These are phyloP conservation scores for Gentiana dahurica DNA, from an alignment of 257 asterid species.

Conservation along the genomic window DNA sequence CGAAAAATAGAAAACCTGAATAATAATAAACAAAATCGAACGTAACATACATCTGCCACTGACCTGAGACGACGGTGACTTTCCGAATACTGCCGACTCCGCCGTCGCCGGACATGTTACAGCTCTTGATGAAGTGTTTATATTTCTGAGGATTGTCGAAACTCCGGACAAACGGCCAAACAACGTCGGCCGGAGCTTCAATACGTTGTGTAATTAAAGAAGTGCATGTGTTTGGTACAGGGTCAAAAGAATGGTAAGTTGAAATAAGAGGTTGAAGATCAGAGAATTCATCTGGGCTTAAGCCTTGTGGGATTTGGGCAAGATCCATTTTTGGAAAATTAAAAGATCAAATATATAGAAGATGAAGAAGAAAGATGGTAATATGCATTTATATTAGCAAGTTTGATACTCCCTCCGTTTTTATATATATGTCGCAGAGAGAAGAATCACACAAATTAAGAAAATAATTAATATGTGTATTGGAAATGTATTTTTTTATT, in stretches of 20 bases:
- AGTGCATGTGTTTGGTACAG: slow-evolving; percentile 55
- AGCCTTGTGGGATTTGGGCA: slow-evolving; percentile 31
- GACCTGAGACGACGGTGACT: slow-evolving; percentile 51
- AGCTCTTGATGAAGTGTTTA: slow-evolving; percentile 66
- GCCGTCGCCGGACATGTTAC: slow-evolving; percentile 56
- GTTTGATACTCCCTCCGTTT: no score
- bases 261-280: slow-evolving; percentile 37
- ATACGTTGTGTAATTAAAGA: slow-evolving; percentile 59
- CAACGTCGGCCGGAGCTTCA: slow-evolving; percentile 48
- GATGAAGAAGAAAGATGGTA: no score
- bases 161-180: slow-evolving; percentile 73
- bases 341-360: no score
- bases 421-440: no score
- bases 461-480: no score
- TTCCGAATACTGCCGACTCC: slow-evolving; percentile 63
- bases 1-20: no score
- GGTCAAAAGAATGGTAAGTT: slow-evolving; percentile 49
- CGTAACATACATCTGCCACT: no score
- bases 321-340: slow-evolving; percentile 16
- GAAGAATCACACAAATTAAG: no score
- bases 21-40: no score
- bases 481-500: no score
- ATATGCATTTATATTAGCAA: no score
- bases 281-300: slow-evolving; percentile 44
- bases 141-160: slow-evolving; percentile 78